phyloP scores from a whole-genome alignment of 331 rosid species.

The Malus hybrid region DNA sequence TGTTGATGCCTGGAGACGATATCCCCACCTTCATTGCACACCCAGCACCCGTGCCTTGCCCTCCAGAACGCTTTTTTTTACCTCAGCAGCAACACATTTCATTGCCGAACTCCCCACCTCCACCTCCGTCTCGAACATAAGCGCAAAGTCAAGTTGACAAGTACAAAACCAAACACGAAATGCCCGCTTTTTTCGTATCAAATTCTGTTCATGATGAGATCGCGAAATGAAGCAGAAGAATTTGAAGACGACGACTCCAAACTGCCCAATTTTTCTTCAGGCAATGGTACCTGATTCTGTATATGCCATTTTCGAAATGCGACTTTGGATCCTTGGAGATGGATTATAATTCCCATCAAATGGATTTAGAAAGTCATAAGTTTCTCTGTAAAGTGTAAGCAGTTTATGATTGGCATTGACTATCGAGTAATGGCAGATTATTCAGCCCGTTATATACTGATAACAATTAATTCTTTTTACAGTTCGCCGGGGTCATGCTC shows the following conservation, averaged over 20 bases:
- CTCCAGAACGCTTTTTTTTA: conserved; percentile 48
- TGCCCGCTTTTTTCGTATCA: neutral
- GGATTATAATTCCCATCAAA: conserved; percentile 12
- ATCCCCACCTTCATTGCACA: conserved; percentile 81
- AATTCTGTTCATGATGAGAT: neutral
- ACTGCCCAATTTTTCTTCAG: conserved; percentile 21
- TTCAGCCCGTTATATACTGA: neutral
- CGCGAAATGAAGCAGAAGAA: neutral
- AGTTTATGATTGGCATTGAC: neutral
- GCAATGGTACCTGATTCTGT: conserved; percentile 32
- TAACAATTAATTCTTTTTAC: neutral
- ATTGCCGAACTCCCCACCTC: conserved; percentile 24
- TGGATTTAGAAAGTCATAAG: neutral
- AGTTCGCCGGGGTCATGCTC: neutral
- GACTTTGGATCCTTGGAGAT: conserved; percentile 5
- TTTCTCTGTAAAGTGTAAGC: neutral
- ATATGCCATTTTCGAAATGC: conserved; percentile 34
- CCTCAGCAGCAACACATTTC: conserved; percentile 52
- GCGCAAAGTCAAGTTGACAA: conserved; percentile 8
- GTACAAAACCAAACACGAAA: neutral
- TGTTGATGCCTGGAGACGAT: conserved; percentile 88
- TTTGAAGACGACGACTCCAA: neutral
- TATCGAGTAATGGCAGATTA: neutral
- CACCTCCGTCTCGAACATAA: conserved; percentile 10
- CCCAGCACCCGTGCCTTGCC: conserved; percentile 66